Conservation (phyloP, 164 flowering plant genomes). For the Berberis thunbergii region DNA sequence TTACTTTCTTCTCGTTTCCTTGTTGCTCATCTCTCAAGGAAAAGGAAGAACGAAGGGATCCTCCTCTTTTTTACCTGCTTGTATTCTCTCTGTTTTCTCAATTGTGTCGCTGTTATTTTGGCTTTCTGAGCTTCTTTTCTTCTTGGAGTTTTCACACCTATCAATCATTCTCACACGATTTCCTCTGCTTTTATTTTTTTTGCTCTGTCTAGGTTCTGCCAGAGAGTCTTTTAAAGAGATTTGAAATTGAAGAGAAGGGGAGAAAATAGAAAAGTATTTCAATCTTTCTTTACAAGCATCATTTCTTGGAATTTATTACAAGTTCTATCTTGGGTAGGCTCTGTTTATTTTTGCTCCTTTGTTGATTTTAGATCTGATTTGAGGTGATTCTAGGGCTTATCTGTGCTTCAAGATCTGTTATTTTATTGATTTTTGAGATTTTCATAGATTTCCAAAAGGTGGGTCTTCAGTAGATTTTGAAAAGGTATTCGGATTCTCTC, state of each 20-base stretch:
- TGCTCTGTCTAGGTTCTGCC: too few relatives aligned
- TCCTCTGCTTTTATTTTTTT: neutral
- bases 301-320: neutral
- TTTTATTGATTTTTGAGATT: conserved; percentile 11
- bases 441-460: conserved; percentile 29
- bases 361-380: conserved; percentile 14
- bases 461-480: conserved; percentile 37
- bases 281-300: neutral
- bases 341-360: conserved; percentile 10
- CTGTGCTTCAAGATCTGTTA: conserved; percentile 14
- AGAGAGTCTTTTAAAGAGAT: neutral
- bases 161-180: neutral
- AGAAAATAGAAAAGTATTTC: neutral
- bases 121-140: conserved; percentile 8
- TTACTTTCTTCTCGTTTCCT: conserved; percentile 4
- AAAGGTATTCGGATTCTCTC: conserved; percentile 34
- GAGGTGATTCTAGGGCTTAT: conserved; percentile 17
- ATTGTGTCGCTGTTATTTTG: conserved; percentile 16
- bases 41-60: conserved; percentile 12
- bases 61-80: conserved; percentile 12
- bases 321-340: neutral
- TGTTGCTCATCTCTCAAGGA: conserved; percentile 22
- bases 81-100: conserved; percentile 16
- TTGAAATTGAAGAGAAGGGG: neutral
- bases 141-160: neutral